Evolutionary conservation across 495 filamentous ascomycete genomes (phyloP), one percentile per base, ranked within the genome.

Genomic region (Penicillium parvum): DNA sequence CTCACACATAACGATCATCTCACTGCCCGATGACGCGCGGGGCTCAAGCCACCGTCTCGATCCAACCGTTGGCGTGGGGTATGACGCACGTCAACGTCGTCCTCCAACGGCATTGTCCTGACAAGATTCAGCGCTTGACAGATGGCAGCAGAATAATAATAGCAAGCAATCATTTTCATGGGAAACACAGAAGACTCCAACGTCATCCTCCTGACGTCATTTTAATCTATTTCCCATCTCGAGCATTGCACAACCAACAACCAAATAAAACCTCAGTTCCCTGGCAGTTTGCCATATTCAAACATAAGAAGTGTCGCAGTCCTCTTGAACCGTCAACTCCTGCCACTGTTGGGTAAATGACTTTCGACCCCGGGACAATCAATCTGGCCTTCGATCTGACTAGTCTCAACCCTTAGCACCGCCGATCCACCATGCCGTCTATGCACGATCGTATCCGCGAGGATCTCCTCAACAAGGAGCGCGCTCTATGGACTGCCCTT

Each of bases 401-500:
- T 30, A 15, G 9, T 5, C 12, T 30, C 12, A 15, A 30, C n/a
- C 1, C 9, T 30, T 15, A 15, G 28, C n/a, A 15, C 33, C 23
- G 12, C 11, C 34, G n/a, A 32, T 11, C 43, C 45, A 55, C 17
- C 36, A 65, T 71, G 66, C 55, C 64, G 10, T 40, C 57, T 14
- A 73, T 73, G 40, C 62, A 71, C 61, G 69, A 73, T 11, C 66
- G 69, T 14, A 73, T 71, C 51, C 61, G 61, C 37, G 47, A 70
- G 9, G 69, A 73, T 42, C 50, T 73, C 20, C 45, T 64, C 38
- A 45, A 48, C 46, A 65, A 67, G 40, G 68, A 70, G 49, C 66
- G 58, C 17, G 53, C 57, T 0, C 61, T 73, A 5, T 73, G 69
- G 69, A 69, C 68, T 1, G 65, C 68, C 2, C 54, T 73, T 7